Conservation (phyloP, 148 eudicot genomes). For the Arctostaphylos glauca region DNA sequence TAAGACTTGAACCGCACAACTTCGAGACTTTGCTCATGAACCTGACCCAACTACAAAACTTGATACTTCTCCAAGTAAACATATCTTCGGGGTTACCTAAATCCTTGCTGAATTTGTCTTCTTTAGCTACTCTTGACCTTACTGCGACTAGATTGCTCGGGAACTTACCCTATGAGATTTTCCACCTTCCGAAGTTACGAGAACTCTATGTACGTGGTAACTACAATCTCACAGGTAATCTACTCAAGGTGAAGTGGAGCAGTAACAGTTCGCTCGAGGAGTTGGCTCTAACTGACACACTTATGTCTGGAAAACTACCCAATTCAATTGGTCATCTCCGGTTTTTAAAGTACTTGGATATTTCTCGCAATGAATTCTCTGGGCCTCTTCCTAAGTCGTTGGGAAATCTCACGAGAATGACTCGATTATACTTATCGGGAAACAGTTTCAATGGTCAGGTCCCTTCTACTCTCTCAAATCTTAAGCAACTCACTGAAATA, state of each 20-base stretch:
- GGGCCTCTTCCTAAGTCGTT: conserved; percentile 13
- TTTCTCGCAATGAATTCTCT: neutral
- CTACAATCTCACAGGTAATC: conserved; percentile 13
- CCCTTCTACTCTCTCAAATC: conserved; percentile 2
- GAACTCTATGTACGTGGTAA: neutral
- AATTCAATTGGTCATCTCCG: conserved; percentile 7
- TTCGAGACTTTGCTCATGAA: conserved; percentile 4
- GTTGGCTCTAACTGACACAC: neutral
- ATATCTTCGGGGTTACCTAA: neutral
- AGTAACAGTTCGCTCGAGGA: neutral
- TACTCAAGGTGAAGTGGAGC: neutral
- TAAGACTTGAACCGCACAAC: neutral
- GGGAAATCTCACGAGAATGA: conserved; percentile 4
- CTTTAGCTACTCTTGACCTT: conserved; percentile 8
- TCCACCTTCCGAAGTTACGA: conserved; percentile 12
- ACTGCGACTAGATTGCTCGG: neutral
- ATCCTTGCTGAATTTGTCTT: conserved; percentile 8
- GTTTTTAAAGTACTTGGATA: neutral
- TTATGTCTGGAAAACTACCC: conserved; percentile 8
- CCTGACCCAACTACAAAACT: conserved; percentile 4
- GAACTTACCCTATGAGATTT: neutral
- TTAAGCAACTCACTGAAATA: neutral
- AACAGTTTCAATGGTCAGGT: neutral
- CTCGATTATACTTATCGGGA: neutral
- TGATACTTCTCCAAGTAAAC: neutral